Conservation (phyloP, 2,329 filamentous ascomycete species). For the Orbilia ellipsospora region DNA sequence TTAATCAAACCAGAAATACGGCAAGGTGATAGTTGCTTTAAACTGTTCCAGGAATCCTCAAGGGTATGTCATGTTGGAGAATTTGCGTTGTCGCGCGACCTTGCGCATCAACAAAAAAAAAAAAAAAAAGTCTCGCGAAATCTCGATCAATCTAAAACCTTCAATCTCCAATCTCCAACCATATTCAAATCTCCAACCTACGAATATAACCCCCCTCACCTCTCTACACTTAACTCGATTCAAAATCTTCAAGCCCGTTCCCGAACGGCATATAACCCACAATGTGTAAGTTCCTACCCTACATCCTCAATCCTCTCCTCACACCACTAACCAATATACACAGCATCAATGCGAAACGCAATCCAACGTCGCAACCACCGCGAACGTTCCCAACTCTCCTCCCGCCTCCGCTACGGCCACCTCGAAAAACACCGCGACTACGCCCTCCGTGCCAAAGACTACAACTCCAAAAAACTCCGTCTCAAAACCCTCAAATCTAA, state of each 20-base stretch:
- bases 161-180: constrained; percentile 1
- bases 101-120: not conserved
- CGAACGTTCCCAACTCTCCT: constrained; percentile 86
- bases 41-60: too few species aligned
- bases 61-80: not conserved
- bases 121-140: constrained; percentile 22
- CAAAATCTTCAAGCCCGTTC: constrained; percentile 7
- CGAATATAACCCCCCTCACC: not conserved
- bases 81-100: constrained; percentile 21
- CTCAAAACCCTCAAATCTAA: constrained; percentile 72
- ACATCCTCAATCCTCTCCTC: not conserved
- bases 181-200: not conserved
- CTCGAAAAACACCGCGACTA: constrained; percentile 83
- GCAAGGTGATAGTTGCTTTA: too few species aligned
- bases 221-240: not conserved
- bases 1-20: too few species aligned
- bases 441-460: constrained; percentile 73
- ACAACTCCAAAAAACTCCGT: constrained; percentile 73
- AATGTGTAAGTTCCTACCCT: constrained; percentile 31
- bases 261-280: constrained; percentile 11
- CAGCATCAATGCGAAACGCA: constrained; percentile 73
- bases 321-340: constrained; percentile 57
- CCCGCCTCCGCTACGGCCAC: constrained; percentile 86
- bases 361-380: constrained; percentile 84
- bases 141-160: not conserved